These are phyloP conservation scores for Ogataea henricii DNA, from an alignment of 805 yeast genomes.

Conservation along the genomic window DNA sequence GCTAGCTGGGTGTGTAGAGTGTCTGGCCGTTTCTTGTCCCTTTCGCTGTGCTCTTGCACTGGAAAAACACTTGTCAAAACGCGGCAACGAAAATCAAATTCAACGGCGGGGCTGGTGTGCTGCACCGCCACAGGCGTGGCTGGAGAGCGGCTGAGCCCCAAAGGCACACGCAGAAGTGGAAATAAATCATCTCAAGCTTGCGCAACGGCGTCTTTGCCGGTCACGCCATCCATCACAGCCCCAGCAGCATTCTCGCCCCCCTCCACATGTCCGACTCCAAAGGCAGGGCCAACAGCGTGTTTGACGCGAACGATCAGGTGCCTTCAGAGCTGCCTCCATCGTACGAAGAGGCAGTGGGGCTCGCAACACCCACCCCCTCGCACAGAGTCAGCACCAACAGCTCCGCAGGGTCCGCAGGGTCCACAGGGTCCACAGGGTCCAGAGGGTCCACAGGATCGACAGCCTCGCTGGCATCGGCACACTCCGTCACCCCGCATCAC, in stretches of 20 bases:
- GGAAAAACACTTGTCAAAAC: slow-evolving; percentile 2
- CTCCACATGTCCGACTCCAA: neutral
- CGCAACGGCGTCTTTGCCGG: no score
- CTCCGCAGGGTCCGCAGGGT: no score
- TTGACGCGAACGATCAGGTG: neutral
- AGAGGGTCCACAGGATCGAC: slow-evolving; percentile 11
- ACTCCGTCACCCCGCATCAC: slow-evolving; percentile 12
- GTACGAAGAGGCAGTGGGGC: slow-evolving; percentile 15
- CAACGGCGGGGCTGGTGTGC: no score
- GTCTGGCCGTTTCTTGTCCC: neutral
- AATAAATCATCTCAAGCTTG: no score
- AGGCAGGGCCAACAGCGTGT: neutral
- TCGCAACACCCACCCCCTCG: neutral
- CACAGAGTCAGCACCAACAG: neutral
- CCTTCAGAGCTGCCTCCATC: slow-evolving; percentile 12
- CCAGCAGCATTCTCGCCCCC: neutral
- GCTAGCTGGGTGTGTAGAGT: neutral
- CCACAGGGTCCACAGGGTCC: no score
- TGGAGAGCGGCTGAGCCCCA: slow-evolving; percentile 5
- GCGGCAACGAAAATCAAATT: slow-evolving; percentile 7
- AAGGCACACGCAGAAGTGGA: neutral
- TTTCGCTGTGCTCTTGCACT: no score
- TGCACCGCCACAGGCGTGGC: neutral
- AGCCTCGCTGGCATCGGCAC: neutral
- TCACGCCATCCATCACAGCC: no score